A percentile compares a stretch with the other conserved stretches of the same genome.
Evolutionary conservation across 179 eudicot genomes (phyloP).

Genomic region (Camellia oleifera): DNA sequence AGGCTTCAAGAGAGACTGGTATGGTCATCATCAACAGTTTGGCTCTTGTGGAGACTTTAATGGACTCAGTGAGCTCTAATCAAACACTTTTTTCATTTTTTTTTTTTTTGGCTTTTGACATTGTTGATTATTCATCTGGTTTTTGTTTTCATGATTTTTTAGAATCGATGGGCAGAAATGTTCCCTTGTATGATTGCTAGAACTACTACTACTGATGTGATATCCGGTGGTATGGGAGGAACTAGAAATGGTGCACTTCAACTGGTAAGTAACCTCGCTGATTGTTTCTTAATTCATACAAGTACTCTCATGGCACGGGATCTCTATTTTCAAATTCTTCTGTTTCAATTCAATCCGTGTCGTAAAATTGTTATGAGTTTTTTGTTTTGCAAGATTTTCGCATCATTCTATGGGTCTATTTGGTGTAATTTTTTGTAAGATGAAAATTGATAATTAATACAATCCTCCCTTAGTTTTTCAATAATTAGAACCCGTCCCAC

Average conservation of each 20-base stretch:
- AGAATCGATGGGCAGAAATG: constrained; percentile 95
- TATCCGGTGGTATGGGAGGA: constrained; percentile 92
- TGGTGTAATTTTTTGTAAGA: too few species aligned
- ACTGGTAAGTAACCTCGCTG: constrained; percentile 63
- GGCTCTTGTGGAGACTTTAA: constrained; percentile 88
- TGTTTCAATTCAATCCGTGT: too few species aligned
- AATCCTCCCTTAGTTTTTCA: too few species aligned
- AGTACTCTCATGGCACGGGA: too few species aligned
- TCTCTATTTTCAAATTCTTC: too few species aligned
- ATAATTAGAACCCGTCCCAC: too few species aligned
- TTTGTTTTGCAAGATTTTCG: too few species aligned
- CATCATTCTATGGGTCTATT: too few species aligned
- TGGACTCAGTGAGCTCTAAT: constrained; percentile 66
- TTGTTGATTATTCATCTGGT: constrained; percentile 10
- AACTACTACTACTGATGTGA: constrained; percentile 77
- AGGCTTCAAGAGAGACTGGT: constrained; percentile 84
- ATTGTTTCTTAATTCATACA: background rate
- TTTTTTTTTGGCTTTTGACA: background rate
- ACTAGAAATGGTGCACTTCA: constrained; percentile 93
- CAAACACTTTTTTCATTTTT: background rate
- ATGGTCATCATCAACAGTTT: constrained; percentile 89
- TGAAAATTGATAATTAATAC: too few species aligned
- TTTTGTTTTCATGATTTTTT: background rate
- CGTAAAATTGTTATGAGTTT: too few species aligned
- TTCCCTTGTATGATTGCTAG: constrained; percentile 87